These are phyloP conservation scores for Coccomyxa sp. DNA, from an alignment of 139 green algal genomes.

Conservation along the genomic window DNA sequence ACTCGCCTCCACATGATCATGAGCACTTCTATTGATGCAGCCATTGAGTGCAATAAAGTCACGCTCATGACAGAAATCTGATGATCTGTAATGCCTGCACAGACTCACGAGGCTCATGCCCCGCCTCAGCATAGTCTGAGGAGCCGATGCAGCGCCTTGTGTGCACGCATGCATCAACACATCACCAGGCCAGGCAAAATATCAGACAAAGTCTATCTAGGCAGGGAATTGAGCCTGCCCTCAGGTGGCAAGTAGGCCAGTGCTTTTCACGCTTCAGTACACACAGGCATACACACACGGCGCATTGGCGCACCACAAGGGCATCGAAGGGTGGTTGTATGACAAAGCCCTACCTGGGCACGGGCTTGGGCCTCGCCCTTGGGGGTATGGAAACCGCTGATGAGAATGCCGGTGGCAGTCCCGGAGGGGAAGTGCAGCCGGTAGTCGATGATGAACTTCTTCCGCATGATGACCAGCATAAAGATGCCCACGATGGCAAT, in stretches of 20 bases:
- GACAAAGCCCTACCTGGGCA: not conserved
- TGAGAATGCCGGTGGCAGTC: conserved; percentile 23
- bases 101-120: too few species aligned
- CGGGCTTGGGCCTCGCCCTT: not conserved
- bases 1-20: not conserved
- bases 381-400: conserved; percentile 16
- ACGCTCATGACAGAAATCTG: not conserved
- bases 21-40: not conserved
- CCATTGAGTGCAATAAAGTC: not conserved
- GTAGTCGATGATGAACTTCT: conserved; percentile 17
- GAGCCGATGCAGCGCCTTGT: not conserved
- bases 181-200: too few species aligned
- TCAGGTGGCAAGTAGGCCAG: not conserved
- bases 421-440: conserved; percentile 17
- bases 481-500: not conserved
- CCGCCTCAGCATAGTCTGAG: too few species aligned
- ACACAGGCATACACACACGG: too few species aligned
- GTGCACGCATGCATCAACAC: not conserved
- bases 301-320: too few species aligned
- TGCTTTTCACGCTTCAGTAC: too few species aligned
- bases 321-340: too few species aligned
- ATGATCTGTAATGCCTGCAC: not conserved
- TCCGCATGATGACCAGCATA: conserved; percentile 4
- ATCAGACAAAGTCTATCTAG: too few species aligned
- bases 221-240: not conserved